phyloP scores from a whole-genome alignment of 345 rosid species.

The Salix brachista region DNA sequence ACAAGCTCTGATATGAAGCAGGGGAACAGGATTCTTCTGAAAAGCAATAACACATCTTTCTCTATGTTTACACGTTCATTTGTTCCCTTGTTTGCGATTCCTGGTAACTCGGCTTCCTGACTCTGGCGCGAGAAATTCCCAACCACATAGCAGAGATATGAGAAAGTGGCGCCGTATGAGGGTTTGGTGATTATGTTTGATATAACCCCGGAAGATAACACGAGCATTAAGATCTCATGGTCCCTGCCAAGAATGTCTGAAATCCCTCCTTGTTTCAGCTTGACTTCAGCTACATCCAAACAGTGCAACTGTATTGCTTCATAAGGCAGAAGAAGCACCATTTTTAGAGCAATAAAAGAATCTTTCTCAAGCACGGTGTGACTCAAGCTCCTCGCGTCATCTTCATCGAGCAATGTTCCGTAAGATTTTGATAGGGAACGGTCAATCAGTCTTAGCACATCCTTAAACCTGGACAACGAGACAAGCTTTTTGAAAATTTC shows the following conservation, averaged over 20 bases:
- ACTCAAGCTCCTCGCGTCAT: conserved; percentile 47
- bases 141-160: conserved; percentile 60
- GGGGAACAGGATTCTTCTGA: conserved; percentile 62
- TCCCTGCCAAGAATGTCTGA: conserved; percentile 39
- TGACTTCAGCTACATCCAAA: conserved; percentile 53
- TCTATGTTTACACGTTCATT: conserved; percentile 17
- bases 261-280: conserved; percentile 57
- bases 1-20: conserved; percentile 65
- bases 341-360: conserved; percentile 50
- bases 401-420: conserved; percentile 55
- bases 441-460: conserved; percentile 57
- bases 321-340: conserved; percentile 70
- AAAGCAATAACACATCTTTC: conserved; percentile 27
- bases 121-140: conserved; percentile 63
- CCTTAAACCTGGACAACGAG: conserved; percentile 30
- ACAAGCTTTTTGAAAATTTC: conserved; percentile 49
- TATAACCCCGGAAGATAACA: conserved; percentile 57
- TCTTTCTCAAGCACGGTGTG: conserved; percentile 29
- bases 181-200: conserved; percentile 45
- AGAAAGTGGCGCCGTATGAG: conserved; percentile 46
- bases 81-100: conserved; percentile 17
- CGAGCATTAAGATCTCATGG: conserved; percentile 53
- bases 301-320: conserved; percentile 47
- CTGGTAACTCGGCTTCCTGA: conserved; percentile 51
- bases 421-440: conserved; percentile 47